Evolutionary conservation across 108 stramenopile species (phyloP).

Genomic region (Mediolabrus comicus): DNA sequence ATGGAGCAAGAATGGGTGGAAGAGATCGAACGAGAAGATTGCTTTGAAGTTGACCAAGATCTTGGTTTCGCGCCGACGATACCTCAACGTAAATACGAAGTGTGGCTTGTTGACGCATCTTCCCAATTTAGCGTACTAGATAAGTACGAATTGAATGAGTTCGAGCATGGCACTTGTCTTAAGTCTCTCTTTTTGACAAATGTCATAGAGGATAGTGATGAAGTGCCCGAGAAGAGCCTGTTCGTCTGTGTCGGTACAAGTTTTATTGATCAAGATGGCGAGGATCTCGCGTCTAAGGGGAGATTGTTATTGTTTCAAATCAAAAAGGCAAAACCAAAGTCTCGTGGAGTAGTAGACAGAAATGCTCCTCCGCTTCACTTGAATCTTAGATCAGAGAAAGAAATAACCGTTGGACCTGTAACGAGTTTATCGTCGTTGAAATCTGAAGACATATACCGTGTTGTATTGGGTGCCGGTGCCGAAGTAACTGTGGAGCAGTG

Average conservation of each 20-base stretch:
- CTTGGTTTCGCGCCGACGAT: slow-evolving; percentile 81
- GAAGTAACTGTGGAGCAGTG: slow-evolving; percentile 90
- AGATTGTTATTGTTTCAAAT: slow-evolving; percentile 70
- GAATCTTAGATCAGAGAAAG: slow-evolving; percentile 71
- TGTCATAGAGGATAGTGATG: slow-evolving; percentile 62
- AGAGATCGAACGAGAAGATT: slow-evolving; percentile 86
- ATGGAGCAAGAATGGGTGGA: slow-evolving; percentile 90
- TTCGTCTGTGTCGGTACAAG: slow-evolving; percentile 79
- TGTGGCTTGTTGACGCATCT: slow-evolving; percentile 87
- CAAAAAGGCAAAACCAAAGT: slow-evolving; percentile 22
- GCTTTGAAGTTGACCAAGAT: slow-evolving; percentile 63
- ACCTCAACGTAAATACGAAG: slow-evolving; percentile 55
- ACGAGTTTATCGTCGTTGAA: slow-evolving; percentile 73
- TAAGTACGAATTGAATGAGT: slow-evolving; percentile 69
- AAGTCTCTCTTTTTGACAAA: slow-evolving; percentile 74
- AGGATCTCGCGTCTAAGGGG: slow-evolving; percentile 79
- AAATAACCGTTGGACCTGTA: slow-evolving; percentile 81
- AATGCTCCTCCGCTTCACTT: slow-evolving; percentile 45
- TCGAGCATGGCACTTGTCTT: slow-evolving; percentile 75
- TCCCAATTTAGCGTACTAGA: slow-evolving; percentile 80
- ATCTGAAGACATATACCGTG: slow-evolving; percentile 63
- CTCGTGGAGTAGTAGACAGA: slow-evolving; percentile 26
- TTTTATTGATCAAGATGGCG: slow-evolving; percentile 74
- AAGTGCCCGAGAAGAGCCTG: slow-evolving; percentile 39
- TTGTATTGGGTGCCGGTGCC: slow-evolving; percentile 83